These are phyloP conservation scores for Olyra latifolia DNA, from an alignment of 176 grass and related monocot genomes.

Conservation along the genomic window DNA sequence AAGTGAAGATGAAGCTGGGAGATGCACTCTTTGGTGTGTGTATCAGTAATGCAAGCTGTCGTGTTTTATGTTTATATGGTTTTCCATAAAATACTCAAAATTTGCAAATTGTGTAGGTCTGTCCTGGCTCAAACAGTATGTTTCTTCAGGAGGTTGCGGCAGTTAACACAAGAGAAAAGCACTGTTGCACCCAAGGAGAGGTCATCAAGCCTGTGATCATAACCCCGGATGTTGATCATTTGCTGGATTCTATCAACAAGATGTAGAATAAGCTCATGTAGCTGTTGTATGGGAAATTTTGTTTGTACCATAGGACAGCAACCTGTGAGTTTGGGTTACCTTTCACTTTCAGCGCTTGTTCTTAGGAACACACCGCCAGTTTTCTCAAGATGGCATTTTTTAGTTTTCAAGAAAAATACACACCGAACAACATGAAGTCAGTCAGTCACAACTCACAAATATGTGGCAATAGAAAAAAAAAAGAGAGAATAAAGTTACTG, in stretches of 20 bases:
- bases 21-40: conserved; percentile 75
- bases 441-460: neutral
- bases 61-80: neutral
- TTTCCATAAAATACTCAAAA: neutral
- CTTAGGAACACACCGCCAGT: neutral
- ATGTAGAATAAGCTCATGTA: conserved; percentile 30
- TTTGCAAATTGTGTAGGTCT: conserved; percentile 51
- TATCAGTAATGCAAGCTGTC: conserved; percentile 4
- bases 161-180: conserved; percentile 70
- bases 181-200: conserved; percentile 68
- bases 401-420: neutral
- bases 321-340: neutral
- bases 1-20: conserved; percentile 89
- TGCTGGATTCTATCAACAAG: conserved; percentile 49
- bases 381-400: conserved; percentile 8
- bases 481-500: neutral
- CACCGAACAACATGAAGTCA: neutral
- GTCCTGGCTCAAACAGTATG: conserved; percentile 56
- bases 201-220: conserved; percentile 56
- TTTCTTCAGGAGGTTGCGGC: conserved; percentile 61
- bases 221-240: conserved; percentile 52
- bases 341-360: neutral
- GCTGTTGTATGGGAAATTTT: conserved; percentile 34
- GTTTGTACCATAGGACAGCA: conserved; percentile 17
- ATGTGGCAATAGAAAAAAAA: neutral